Conservation (phyloP, 164 flowering plant species). For the Umbellularia californica region DNA sequence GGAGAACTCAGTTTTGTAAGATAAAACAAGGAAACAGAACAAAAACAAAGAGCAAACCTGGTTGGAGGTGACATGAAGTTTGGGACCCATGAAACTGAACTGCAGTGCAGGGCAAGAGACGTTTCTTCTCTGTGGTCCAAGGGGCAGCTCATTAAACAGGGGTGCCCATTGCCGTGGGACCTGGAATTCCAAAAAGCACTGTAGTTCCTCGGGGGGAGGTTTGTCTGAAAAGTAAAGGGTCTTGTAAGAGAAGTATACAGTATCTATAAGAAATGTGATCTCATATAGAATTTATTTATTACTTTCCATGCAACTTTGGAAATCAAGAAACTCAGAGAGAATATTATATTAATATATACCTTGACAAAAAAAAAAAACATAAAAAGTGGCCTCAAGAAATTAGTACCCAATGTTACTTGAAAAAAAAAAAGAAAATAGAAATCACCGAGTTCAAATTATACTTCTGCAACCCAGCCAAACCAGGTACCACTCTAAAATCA, state of each 20-base stretch:
- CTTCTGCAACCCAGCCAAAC: not conserved
- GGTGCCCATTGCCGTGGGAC: conserved; percentile 93
- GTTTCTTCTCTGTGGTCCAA: conserved; percentile 68
- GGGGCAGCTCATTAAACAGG: conserved; percentile 83
- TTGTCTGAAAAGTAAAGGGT: conserved; percentile 46
- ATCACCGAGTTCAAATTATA: not conserved
- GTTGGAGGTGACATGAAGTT: conserved; percentile 49
- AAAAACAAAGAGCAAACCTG: conserved; percentile 40
- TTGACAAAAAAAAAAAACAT: too few relatives aligned
- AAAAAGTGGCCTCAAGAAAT: not conserved
- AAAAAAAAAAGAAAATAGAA: not conserved
- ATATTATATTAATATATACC: not conserved
- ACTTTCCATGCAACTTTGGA: not conserved
- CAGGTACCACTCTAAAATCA: not conserved
- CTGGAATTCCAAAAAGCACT: conserved; percentile 86
- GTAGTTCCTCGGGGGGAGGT: conserved; percentile 67
- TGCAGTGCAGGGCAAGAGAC: conserved; percentile 56
- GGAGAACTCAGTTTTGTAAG: too few relatives aligned
- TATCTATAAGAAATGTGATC: not conserved
- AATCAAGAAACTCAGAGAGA: not conserved
- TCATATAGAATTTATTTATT: not conserved
- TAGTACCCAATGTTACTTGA: not conserved
- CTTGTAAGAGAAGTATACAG: not conserved
- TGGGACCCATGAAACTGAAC: conserved; percentile 72
- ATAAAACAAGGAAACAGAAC: not conserved